Conservation (phyloP, 1,139 yeast genomes). For the Geotrichum reessii region DNA sequence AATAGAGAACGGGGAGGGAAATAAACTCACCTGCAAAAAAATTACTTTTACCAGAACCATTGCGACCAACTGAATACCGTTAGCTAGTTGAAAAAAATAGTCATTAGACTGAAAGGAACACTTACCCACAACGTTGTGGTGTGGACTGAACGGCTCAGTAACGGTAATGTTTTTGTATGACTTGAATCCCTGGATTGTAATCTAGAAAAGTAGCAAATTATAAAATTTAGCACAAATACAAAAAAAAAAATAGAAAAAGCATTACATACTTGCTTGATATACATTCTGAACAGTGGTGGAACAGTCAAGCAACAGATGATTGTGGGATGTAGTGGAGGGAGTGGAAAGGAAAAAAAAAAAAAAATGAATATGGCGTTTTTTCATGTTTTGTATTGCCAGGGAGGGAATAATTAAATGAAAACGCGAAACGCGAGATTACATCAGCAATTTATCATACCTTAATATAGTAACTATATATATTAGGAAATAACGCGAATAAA, state of each 20-base stretch:
- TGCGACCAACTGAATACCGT: slow-evolving; percentile 62
- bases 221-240: neutral
- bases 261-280: slow-evolving; percentile 23
- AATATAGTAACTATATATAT: no score
- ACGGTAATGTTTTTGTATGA: slow-evolving; percentile 83
- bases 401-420: neutral
- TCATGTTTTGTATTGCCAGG: neutral
- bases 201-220: slow-evolving; percentile 33
- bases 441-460: neutral
- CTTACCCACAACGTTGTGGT: slow-evolving; percentile 70
- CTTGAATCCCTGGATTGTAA: slow-evolving; percentile 87
- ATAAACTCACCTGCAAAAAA: slow-evolving; percentile 56
- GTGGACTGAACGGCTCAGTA: slow-evolving; percentile 71
- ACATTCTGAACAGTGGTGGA: slow-evolving; percentile 14
- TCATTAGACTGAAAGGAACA: neutral
- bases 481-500: no score
- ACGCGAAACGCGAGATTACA: slow-evolving; percentile 6
- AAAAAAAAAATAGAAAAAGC: neutral
- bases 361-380: neutral
- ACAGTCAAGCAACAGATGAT: neutral
- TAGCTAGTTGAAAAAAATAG: neutral
- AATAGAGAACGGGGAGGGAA: neutral
- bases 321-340: neutral
- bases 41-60: slow-evolving; percentile 95
- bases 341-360: neutral